A percentile compares a stretch with the other conserved stretches of the same genome.
These are phyloP conservation scores for Straminergon stramineum DNA, from an alignment of 225 moss, liverwort and hornwort genomes.

Conservation along the genomic window DNA sequence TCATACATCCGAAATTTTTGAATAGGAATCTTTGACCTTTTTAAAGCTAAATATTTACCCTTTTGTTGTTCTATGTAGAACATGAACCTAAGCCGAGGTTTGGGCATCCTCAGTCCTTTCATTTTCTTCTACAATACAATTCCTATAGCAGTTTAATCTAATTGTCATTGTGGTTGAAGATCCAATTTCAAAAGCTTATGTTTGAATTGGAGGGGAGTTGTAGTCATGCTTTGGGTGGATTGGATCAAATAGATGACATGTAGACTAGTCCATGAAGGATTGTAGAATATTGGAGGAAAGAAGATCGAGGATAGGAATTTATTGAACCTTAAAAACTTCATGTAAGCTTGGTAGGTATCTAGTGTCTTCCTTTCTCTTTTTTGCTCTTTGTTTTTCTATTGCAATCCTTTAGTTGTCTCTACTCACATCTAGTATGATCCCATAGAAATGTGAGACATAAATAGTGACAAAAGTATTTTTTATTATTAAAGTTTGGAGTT, in stretches of 20 bases:
- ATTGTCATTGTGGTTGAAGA: not conserved
- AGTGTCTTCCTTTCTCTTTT: not conserved
- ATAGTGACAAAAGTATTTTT: fast-evolving
- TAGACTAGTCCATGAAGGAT: not conserved
- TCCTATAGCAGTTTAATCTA: not conserved
- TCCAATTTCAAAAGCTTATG: not conserved
- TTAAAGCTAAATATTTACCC: not conserved
- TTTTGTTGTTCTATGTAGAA: not conserved
- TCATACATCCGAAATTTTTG: fast-evolving
- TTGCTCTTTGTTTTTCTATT: not conserved
- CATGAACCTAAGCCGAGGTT: not conserved
- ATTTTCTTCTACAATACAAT: not conserved
- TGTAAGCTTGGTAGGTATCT: not conserved
- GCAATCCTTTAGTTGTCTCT: not conserved
- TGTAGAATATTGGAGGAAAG: not conserved
- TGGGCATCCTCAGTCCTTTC: not conserved
- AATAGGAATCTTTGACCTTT: not conserved
- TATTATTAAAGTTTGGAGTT: not conserved
- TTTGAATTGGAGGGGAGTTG: not conserved
- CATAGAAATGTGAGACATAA: fast-evolving
- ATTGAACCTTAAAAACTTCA: not conserved
- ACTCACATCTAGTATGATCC: fast-evolving
- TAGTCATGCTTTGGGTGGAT: too few species aligned
- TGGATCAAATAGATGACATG: too few species aligned
- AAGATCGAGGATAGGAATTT: fast-evolving